These are phyloP conservation scores for Aspergillus alliaceus DNA, from an alignment of 2,329 filamentous ascomycete genomes.

Conservation along the genomic window DNA sequence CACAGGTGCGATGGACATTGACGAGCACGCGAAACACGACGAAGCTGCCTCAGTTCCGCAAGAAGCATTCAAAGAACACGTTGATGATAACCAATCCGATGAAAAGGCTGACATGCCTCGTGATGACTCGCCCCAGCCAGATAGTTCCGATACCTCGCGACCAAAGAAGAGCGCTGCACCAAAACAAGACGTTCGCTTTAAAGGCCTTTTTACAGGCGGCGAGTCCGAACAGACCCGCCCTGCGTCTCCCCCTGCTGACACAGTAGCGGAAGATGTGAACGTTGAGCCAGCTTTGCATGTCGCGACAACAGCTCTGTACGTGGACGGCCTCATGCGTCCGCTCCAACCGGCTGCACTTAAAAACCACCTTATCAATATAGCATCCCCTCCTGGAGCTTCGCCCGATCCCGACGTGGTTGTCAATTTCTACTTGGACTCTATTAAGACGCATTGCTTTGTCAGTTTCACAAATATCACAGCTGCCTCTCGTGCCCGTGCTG, in stretches of 20 bases:
- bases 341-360: constrained; percentile 68
- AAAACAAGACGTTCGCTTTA: constrained; percentile 50
- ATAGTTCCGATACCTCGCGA: constrained; percentile 6
- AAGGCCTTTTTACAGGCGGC: constrained; percentile 44
- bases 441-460: constrained; percentile 85
- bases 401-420: constrained; percentile 59
- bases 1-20: constrained; percentile 10
- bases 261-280: constrained; percentile 36
- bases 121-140: constrained; percentile 11
- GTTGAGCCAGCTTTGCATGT: constrained; percentile 65
- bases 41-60: constrained; percentile 20
- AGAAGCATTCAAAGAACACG: constrained; percentile 10
- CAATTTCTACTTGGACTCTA: constrained; percentile 76
- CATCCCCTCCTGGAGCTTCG: constrained; percentile 56
- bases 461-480: constrained; percentile 67
- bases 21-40: constrained; percentile 10
- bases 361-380: constrained; percentile 68
- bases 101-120: constrained; percentile 14
- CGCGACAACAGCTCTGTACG: constrained; percentile 78
- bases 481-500: constrained; percentile 73
- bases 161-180: constrained; percentile 20
- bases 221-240: constrained; percentile 25
- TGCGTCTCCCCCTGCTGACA: constrained; percentile 26
- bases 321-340: constrained; percentile 86
- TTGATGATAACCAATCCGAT: constrained; percentile 15